Evolutionary conservation across 345 rosid genomes (phyloP), one percentile per base, ranked within the genome.

Genomic region (Erysimum cheiranthoides): DNA sequence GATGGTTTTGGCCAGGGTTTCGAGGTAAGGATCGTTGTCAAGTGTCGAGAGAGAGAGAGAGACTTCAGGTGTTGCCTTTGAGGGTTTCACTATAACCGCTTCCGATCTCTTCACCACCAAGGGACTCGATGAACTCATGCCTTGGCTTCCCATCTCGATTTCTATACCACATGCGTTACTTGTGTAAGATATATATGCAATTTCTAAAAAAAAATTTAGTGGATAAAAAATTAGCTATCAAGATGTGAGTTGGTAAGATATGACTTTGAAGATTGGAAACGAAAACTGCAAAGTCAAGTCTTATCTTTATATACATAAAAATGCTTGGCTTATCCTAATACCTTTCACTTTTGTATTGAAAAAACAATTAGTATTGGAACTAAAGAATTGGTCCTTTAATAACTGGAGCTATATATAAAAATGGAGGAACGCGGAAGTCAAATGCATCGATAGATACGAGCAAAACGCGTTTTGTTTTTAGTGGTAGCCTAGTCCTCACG

Each of bases 41-140:
- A 85, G 70, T 35, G 89, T 78, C 9, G 89, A 86, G 35, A 85
- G 73, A 46, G 84, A 81, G n/a, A 88, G 92, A 74, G 78, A 38
- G 39, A 78, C 75, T 2, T 74, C 54, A 39, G 88, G 86, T 4
- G 84, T 81, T 17, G 85, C 78, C 69, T 81, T 80, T 9, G 79
- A 82, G 49, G 92, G 87, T 77, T 85, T 84, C 11, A 85, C 65
- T 51, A 78, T 49, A 80, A 71, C 27, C 10, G 56, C 75, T 61
- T 69, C 61, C 0, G 82, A 62, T 54, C 39, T 73, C 52, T 78
- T 50, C 59, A 72, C 78, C 43, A 73, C 65, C 64, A 78, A 66
- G 57, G 81, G 63, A 66, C 56, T 71, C 3, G 75, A 36, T 34
- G 68, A 45, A 65, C 47, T 70, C 71, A 45, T 78, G 34, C 34